Percentiles rank a stretch among this genome's conserved stretches.
Conservation (phyloP, 2,329 filamentous ascomycete genomes). For the Colletotrichum sp. region DNA sequence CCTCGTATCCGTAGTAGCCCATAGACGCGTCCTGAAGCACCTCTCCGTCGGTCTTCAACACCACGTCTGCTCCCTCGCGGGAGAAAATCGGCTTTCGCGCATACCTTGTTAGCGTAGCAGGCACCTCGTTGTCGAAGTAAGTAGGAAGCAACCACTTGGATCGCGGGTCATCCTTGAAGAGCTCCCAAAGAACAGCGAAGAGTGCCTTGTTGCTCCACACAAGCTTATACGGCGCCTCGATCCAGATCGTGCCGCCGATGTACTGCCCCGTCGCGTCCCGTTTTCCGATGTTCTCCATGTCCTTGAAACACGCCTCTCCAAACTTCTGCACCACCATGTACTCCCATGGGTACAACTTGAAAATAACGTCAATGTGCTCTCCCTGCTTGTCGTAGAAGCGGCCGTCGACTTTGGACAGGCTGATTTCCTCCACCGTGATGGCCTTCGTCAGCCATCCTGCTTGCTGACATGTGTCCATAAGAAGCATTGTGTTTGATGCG, state of each 20-base stretch:
- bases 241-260: neutral
- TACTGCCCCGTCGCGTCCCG: neutral
- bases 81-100: neutral
- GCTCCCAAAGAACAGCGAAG: neutral
- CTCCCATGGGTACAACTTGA: conserved; percentile 5
- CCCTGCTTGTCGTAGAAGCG: neutral
- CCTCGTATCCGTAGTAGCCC: neutral
- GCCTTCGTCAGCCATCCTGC: neutral
- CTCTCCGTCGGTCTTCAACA: neutral
- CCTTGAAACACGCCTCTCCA: neutral
- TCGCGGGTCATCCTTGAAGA: neutral
- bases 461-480: neutral
- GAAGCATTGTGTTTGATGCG: neutral
- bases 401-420: neutral
- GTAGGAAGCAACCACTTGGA: neutral
- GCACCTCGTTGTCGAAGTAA: neutral
- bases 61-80: neutral
- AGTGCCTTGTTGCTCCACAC: neutral
- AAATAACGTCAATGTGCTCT: neutral
- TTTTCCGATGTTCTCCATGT: neutral
- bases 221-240: neutral
- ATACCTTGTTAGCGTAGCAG: neutral
- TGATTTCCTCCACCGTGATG: neutral
- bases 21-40: neutral
- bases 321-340: neutral